Base-by-base conservation (phyloP, 192 early-diverging fungal species). In the Entomortierella chlamydospora region DNA sequence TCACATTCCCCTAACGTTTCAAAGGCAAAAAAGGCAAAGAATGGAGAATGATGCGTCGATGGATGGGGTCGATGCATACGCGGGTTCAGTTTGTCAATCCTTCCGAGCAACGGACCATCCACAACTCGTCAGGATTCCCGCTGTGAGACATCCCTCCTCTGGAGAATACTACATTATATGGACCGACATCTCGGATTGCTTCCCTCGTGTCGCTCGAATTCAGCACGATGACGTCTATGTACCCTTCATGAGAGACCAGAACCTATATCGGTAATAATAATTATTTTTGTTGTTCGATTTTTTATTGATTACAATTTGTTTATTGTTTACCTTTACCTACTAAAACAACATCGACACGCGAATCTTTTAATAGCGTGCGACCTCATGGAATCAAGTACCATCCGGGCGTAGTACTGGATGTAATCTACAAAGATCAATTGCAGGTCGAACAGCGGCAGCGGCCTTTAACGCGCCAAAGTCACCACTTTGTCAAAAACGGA, bases 131-230 rank as follows among this genome's bases (percentile, higher is more conserved):
- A 8, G 41, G 26, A 71, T 71, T 53, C 69, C 69, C 6, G 42
- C 42, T 13, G 53, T 49, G 0, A 30, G 22, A 63, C 69, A 71
- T 37, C 69, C 69, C 12, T 25, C 52, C 13, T 43, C 42, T 9
- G 52, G 60, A 30, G 69, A 71, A 18, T 39, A n/a, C 22, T 71
- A 57, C 57, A 41, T 71, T 39, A 71, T 68, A 37, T 76, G 72
- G 72, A 61, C 58, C 20, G 72, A 76, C 57, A 66, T 76, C 30
- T 62, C 57, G 26, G 41, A 61, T 17, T 76, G 72, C 26, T 76
- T 76, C 33, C 72, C 72, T 5, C 45, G 72, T 4, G 58, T 61
- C 0, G 30, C 58, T 4, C 57, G 72, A 20, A 47, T 76, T 6
- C 72, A 76, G 12, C 53, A 68, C 30, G 39, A 52, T 37, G 65